phyloP scores from a whole-genome alignment of 805 yeast species.

The Barnettozyma salicaria region DNA sequence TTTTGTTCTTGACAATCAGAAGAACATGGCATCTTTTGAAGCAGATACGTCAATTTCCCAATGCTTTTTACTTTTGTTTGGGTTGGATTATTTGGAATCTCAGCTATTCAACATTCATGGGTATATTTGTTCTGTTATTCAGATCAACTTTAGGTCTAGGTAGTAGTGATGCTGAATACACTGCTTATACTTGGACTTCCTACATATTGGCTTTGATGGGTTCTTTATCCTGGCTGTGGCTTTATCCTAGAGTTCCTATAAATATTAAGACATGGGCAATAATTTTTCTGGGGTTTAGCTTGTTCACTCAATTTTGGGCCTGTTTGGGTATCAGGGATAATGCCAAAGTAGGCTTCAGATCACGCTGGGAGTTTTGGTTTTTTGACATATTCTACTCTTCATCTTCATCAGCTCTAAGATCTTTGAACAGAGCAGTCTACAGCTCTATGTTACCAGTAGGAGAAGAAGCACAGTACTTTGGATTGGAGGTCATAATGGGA shows the following conservation, averaged over 20 bases:
- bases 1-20: constrained; percentile 27
- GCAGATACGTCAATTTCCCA: constrained; percentile 27
- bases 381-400: constrained; percentile 34
- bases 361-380: constrained; percentile 39
- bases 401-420: constrained; percentile 32
- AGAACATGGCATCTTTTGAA: constrained; percentile 25
- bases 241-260: constrained; percentile 26
- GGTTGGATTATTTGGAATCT: constrained; percentile 40
- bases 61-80: constrained; percentile 33
- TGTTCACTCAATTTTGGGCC: constrained; percentile 36
- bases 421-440: constrained; percentile 33
- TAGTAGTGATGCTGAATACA: constrained; percentile 33
- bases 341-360: constrained; percentile 33
- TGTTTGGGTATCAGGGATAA: constrained; percentile 29
- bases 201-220: constrained; percentile 32
- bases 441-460: constrained; percentile 36
- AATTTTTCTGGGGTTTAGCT: constrained; percentile 27
- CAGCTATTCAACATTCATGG: constrained; percentile 30
- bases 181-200: constrained; percentile 34
- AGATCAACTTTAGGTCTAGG: constrained; percentile 37
- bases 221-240: constrained; percentile 33
- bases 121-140: constrained; percentile 33
- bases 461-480: constrained; percentile 39
- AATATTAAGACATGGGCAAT: constrained; percentile 34
- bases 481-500: constrained; percentile 36